phyloP scores from a whole-genome alignment of 164 flowering plant species.

The Tinospora cordifolia region DNA sequence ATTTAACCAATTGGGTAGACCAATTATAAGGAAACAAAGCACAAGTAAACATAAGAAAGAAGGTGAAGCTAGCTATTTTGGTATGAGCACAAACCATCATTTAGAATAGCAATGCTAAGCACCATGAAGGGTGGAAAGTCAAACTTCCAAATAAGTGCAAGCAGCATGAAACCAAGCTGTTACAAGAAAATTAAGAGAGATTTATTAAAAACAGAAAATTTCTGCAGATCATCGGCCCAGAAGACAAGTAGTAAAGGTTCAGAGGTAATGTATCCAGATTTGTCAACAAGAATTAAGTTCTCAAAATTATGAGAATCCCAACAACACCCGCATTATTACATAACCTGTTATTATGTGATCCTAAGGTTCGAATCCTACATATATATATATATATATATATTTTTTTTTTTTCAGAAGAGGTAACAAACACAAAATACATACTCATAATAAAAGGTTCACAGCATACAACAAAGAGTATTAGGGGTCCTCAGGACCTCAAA shows the following conservation, averaged over 20 bases:
- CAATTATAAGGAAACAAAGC: not conserved
- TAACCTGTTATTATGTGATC: too few relatives aligned
- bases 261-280: not conserved
- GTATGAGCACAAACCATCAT: slow-evolving; percentile 52
- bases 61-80: not conserved
- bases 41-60: not conserved
- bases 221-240: not conserved
- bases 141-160: slow-evolving; percentile 78
- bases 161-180: slow-evolving; percentile 88
- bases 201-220: slow-evolving; percentile 5
- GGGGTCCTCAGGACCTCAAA: too few relatives aligned
- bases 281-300: too few relatives aligned
- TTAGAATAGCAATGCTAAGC: slow-evolving; percentile 81
- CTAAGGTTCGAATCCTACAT: too few relatives aligned
- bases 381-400: too few relatives aligned
- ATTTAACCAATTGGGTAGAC: not conserved
- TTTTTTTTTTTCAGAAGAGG: too few relatives aligned
- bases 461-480: too few relatives aligned
- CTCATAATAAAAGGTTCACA: too few relatives aligned
- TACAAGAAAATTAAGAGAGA: slow-evolving; percentile 5
- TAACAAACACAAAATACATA: too few relatives aligned
- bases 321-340: too few relatives aligned
- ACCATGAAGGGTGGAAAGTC: slow-evolving; percentile 96
- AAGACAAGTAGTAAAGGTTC: not conserved
- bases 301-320: too few relatives aligned